Base-by-base conservation (phyloP, 2,329 filamentous ascomycete species). In the Penicillium sp. region DNA sequence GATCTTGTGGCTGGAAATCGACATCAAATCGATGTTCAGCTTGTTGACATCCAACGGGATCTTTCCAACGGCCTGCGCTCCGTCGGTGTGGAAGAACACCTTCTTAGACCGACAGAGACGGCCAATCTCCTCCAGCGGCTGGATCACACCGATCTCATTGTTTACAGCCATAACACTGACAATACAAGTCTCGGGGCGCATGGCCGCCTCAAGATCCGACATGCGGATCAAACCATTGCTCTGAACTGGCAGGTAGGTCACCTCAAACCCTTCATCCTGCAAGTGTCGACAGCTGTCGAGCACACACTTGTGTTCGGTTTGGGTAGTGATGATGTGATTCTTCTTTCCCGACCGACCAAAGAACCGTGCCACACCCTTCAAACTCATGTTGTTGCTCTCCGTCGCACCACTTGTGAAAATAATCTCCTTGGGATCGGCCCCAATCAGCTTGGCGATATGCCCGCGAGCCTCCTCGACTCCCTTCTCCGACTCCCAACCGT, bases 151-250 rank as follows among this genome's bases (percentile, higher is more conserved):
- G 63, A 98, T 97, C 73, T 98, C 93, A 70, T 98, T 98, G 77
- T 98, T 98, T 64, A 98, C 93, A 1, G 93, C 84, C 93, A 98
- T 98, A 70, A 98, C 87, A 66, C 90, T 96, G 70, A 97, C 90
- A 28, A 98, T 75, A 38, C 82, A 84, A 13, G 93, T 98, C 53
- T 97, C 90, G 0, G 90, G 90, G 53, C 87, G 82, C 55, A 98
- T 94, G 22, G 91, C 88, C 21, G 83, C 86, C 72, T 94, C 86
- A 28, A 98, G 80, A 60, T 93, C 82, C 37, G 86, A 79, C 75
- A 98, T 80, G 58, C 85, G 80, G 62, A 98, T 77, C 57, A 97
- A 74, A n/a, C 93, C 93, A 58, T 88, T 91, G 63, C 73, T 80
- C 71, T 90, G 80, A 5, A 98, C 93, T 3, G 93, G 89, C 41